Conservation (phyloP, 1,284 basidiomycete species). For the Microbotryum lychnidis-dioicae region DNA sequence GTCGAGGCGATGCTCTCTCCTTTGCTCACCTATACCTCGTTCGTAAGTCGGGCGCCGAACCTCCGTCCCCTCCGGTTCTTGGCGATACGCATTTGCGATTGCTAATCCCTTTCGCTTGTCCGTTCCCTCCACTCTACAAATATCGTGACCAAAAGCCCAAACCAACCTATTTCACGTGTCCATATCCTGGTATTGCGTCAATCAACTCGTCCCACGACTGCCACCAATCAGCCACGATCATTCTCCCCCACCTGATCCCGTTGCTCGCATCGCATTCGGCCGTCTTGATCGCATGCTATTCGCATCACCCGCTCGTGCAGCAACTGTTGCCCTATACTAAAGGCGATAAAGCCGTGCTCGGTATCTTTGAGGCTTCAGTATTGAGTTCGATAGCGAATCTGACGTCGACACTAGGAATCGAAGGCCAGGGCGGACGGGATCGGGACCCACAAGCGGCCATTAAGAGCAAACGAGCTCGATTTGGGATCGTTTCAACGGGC, state of each 20-base stretch:
- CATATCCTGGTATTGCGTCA: slow-evolving; percentile 40
- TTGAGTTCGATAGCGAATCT: slow-evolving; percentile 37
- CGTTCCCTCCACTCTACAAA: slow-evolving; percentile 9
- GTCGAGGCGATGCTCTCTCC: slow-evolving; percentile 1
- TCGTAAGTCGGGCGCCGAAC: slow-evolving; percentile 1
- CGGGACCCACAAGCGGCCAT: neutral
- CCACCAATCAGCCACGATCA: slow-evolving; percentile 41
- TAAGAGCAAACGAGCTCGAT: slow-evolving; percentile 29
- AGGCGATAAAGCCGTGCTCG: slow-evolving; percentile 39
- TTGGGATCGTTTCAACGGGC: slow-evolving; percentile 50
- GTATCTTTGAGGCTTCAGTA: slow-evolving; percentile 49
- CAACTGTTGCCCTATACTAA: slow-evolving; percentile 40
- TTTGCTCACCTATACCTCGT: neutral
- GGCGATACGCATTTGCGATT: no score
- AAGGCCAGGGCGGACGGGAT: no score
- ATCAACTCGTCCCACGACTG: slow-evolving; percentile 46
- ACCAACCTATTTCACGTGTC: slow-evolving; percentile 43
- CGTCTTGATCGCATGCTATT: slow-evolving; percentile 50
- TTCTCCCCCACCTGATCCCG: slow-evolving; percentile 11
- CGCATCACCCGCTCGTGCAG: slow-evolving; percentile 47
- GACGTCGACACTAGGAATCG: neutral
- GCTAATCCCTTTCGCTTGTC: slow-evolving; percentile 5
- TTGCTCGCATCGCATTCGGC: slow-evolving; percentile 36
- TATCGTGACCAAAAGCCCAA: neutral
- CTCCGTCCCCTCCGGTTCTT: neutral